Conservation (phyloP, 345 rosid species). For the Bruguiera gymnorhiza region DNA sequence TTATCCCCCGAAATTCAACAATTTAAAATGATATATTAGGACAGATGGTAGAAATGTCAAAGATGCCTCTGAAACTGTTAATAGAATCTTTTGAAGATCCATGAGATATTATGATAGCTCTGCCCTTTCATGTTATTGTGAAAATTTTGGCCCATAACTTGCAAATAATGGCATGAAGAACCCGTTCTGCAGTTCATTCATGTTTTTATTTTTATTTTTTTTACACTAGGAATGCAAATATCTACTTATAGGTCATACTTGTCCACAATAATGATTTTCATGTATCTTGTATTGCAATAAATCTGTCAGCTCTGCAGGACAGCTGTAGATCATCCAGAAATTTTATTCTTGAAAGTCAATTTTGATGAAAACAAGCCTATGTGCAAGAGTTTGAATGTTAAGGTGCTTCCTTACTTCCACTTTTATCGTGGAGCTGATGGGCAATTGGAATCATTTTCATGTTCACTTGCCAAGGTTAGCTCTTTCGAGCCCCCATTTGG, state of each 20-base stretch:
- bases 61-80: background rate
- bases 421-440: conserved; percentile 86
- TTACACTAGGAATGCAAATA: too few relatives aligned
- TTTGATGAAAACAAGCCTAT: conserved; percentile 86
- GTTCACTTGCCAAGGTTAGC: conserved; percentile 83
- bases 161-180: background rate
- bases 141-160: background rate
- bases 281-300: conserved; percentile 14
- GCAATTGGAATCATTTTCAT: conserved; percentile 81
- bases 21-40: background rate
- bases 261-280: conserved; percentile 3
- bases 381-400: conserved; percentile 88
- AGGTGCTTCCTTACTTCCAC: conserved; percentile 87
- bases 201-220: background rate
- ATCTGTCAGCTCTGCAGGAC: conserved; percentile 70
- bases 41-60: background rate
- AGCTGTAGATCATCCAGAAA: conserved; percentile 66
- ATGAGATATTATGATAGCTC: background rate
- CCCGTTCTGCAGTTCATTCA: background rate
- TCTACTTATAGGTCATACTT: background rate
- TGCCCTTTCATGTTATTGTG: background rate
- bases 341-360: conserved; percentile 82
- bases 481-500: background rate
- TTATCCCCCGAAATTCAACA: background rate
- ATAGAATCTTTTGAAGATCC: background rate